Base-by-base conservation (phyloP, 164 flowering plant genomes). In the Annona cherimola region DNA sequence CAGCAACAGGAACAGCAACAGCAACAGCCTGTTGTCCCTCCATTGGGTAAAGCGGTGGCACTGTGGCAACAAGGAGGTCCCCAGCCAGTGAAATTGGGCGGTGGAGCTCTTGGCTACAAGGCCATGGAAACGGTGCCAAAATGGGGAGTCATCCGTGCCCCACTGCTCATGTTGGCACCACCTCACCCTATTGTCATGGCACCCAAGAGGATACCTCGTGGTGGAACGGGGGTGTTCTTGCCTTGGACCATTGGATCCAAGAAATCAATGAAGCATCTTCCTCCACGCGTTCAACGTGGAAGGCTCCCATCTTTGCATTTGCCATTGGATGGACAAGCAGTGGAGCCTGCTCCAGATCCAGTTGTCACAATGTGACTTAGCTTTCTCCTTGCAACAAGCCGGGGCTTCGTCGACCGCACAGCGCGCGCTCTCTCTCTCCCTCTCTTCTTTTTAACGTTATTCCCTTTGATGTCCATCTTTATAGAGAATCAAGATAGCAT, bases 211-310 rank as follows among this genome's bases (percentile, higher is more conserved):
- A 68, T 84, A 8, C 80, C 77, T 2, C 80, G 71, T 8, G 88
- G 87, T 41, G 98, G 98, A 2, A 94, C 98, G 0, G 98, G 98
- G 0, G 98, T 94, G 41, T 94, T 92, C 87, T 76, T 94, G 76
- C 97, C 98, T 0, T 91, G 96, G 97, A 67, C 84, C 9, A 79
- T 73, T 41, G 79, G 81, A 42, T 69, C 93, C 45, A 86, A 84
- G 73, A 89, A 80, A 73, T 87, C 82, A 0, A 76, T 85, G 5
- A 90, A 83, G 75, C 94, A 89, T 73, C 92, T 91, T 44, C 97
- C 96, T 3, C 97, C 96, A 0, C 94, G 94, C 19, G 92, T 92
- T 39, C 97, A 84, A 63, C 86, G 82, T 45, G 83, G 84, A 26
- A 79, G 93, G 54, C 81, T 87, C 70, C 89, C 86, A 16, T 82